phyloP scores from a whole-genome alignment of 257 asterid genomes.

The Anisodus tanguticus region DNA sequence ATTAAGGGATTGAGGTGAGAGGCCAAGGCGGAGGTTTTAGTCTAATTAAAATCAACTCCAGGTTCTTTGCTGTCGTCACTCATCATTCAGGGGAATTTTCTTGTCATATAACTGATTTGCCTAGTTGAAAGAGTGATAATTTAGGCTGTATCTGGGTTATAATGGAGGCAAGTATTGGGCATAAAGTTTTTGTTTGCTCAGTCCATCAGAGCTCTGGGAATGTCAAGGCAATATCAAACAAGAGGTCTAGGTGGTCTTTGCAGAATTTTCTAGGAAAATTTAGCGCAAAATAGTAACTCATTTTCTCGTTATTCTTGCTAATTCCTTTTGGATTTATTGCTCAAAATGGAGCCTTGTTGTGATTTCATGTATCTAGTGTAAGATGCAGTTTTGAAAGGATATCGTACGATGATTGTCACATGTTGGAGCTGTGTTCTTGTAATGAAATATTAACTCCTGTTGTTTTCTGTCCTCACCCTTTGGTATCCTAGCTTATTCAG shows the following conservation, averaged over 20 bases:
- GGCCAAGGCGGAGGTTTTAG: neutral
- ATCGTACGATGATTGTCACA: neutral
- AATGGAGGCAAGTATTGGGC: neutral
- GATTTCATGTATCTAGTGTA: neutral
- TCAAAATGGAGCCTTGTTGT: neutral
- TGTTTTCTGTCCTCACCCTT: neutral
- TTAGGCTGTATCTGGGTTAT: neutral
- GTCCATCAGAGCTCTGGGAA: slow-evolving; percentile 4
- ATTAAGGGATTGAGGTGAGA: neutral
- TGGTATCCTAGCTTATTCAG: neutral
- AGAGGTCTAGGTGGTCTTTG: slow-evolving; percentile 12
- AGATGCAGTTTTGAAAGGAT: neutral
- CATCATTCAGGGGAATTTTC: neutral
- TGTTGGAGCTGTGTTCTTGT: neutral
- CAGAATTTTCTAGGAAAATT: neutral
- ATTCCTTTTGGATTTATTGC: neutral
- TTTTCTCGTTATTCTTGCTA: neutral
- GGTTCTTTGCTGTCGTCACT: neutral
- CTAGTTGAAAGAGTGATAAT: neutral
- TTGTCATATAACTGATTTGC: neutral
- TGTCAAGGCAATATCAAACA: neutral
- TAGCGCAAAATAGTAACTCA: neutral
- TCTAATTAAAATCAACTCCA: neutral
- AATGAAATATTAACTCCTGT: neutral
- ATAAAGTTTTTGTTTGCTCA: neutral